Base-by-base conservation (phyloP, 1,284 basidiomycete species). In the Cutaneotrichosporon daszewskae region DNA sequence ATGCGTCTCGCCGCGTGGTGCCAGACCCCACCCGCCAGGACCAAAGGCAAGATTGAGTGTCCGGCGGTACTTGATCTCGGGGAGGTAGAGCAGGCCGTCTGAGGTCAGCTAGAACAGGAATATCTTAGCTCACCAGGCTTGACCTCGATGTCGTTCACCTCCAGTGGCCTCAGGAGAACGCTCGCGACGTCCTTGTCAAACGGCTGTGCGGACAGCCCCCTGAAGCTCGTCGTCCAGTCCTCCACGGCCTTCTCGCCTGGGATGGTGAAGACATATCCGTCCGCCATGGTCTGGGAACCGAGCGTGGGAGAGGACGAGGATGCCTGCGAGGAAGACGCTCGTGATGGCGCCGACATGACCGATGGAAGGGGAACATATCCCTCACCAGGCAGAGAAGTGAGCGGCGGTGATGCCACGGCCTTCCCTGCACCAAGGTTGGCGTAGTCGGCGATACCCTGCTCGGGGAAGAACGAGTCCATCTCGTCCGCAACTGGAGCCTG, bases 61-160 rank as follows among this genome's bases (percentile, higher is more conserved):
- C 13, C 94, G 80, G n/a, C 94, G 80, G 66, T 97, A 98, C 69
- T 97, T 95, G 67, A 97, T 98, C 69, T 97, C 94, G 19, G 94
- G 94, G 10, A 98, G 81, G 72, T 96, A 98, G 23, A 97, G 75
- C 25, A 98, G 76, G 3, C 94, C 94, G 58, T 97, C 94, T 90
- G 58, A 25, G 14, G n/a, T n/a, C n/a, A n/a, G n/a, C n/a, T n/a
- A n/a, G n/a, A n/a, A n/a, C n/a, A n/a, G n/a, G n/a, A n/a, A n/a
- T n/a, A n/a, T n/a, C n/a, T 17, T 11, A 27, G 29, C 43, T 17
- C 26, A 39, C 45, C 45, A 27, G 54, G 37, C 43, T 46, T 52
- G 26, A 57, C 54, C 41, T 50, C 49, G 18, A 48, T 41, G 25
- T 49, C 49, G 14, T 45, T 36, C 4, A 83, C 77, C 38, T 87